Conservation (phyloP, 1,284 basidiomycete species). For the Retiboletus fuscus region DNA sequence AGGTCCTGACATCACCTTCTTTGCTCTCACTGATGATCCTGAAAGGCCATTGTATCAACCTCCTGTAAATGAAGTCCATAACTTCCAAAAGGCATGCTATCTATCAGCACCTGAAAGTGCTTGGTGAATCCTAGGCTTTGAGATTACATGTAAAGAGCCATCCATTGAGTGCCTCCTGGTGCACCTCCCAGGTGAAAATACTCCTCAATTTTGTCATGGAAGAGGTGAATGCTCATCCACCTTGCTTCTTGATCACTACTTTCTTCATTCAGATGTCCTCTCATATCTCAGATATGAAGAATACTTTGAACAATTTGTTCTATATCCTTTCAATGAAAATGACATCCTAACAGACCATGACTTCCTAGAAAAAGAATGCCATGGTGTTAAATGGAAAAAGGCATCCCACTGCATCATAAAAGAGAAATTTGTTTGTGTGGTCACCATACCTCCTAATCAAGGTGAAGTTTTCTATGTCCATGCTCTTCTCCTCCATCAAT, state of each 20-base stretch:
- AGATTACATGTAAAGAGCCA: neutral
- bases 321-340: neutral
- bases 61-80: neutral
- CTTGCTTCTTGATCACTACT: neutral
- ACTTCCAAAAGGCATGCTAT: neutral
- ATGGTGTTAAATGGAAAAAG: neutral
- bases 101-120: neutral
- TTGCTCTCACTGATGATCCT: neutral
- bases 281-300: neutral
- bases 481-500: neutral
- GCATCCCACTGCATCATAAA: too few relatives aligned
- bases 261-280: neutral
- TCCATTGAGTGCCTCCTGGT: too few relatives aligned
- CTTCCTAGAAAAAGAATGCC: neutral
- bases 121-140: neutral
- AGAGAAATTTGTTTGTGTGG: neutral
- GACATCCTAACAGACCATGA: neutral
- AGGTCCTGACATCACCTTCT: neutral
- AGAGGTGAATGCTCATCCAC: too few relatives aligned
- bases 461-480: neutral
- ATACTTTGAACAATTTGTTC: conserved; percentile 1
- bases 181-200: too few relatives aligned
- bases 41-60: neutral
- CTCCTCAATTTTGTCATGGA: too few relatives aligned
- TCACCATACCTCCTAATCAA: neutral